A percentile compares a stretch with the other conserved stretches of the same genome.
phyloP scores from a whole-genome alignment of 192 early-diverging fungal genomes.

The Umbelopsis isabellina region DNA sequence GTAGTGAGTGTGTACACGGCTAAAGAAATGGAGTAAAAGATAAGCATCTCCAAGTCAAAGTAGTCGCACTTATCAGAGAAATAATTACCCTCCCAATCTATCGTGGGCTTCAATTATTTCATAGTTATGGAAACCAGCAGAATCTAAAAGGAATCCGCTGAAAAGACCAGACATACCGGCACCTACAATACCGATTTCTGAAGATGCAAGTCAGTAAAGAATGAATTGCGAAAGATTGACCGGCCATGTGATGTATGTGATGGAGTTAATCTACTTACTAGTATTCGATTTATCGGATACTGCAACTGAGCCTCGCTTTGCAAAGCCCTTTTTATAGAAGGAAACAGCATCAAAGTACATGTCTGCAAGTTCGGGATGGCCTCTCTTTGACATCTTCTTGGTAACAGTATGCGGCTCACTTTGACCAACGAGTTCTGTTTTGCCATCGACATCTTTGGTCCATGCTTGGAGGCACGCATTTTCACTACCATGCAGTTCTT shows the following conservation, averaged over 20 bases:
- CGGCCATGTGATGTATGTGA: too few species aligned
- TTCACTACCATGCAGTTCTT: neutral
- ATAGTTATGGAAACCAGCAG: slow-evolving; percentile 33
- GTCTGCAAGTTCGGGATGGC: slow-evolving; percentile 18
- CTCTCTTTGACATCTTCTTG: slow-evolving; percentile 18
- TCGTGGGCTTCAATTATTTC: slow-evolving; percentile 34
- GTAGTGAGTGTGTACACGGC: slow-evolving; percentile 35
- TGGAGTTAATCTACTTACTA: slow-evolving; percentile 1
- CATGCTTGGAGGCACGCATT: slow-evolving; percentile 5
- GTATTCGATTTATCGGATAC: slow-evolving; percentile 8
- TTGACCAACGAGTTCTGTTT: neutral
- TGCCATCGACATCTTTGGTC: slow-evolving; percentile 13
- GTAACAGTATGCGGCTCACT: slow-evolving; percentile 1
- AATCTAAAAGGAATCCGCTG: slow-evolving; percentile 26
- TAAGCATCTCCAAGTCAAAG: neutral
- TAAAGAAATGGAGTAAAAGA: neutral
- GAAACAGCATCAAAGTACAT: slow-evolving; percentile 29
- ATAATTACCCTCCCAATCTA: slow-evolving; percentile 29
- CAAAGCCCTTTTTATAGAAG: slow-evolving; percentile 23
- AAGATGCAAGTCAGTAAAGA: neutral
- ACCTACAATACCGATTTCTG: slow-evolving; percentile 37
- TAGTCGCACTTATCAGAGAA: neutral
- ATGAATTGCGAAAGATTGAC: neutral
- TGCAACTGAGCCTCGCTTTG: neutral
- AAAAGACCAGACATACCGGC: slow-evolving; percentile 39